Conservation (phyloP, 208 protist genomes). For the Crithidia brevicula region DNA sequence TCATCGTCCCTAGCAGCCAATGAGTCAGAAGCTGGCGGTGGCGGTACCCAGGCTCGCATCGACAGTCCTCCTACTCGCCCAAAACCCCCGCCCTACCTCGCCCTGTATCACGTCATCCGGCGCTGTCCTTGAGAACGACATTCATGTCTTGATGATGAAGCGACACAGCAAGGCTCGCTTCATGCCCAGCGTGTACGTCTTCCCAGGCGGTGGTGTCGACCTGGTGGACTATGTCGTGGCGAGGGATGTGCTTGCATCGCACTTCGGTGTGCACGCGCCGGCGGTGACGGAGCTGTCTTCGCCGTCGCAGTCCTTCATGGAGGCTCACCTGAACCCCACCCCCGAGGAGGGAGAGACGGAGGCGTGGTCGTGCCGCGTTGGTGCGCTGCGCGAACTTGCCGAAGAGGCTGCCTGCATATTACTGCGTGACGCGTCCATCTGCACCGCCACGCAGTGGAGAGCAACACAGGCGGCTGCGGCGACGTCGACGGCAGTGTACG, state of each 20-base stretch:
- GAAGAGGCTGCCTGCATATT: conserved; percentile 60
- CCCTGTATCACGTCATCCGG: too few species aligned
- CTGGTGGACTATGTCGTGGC: conserved; percentile 30
- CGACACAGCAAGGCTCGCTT: conserved; percentile 64
- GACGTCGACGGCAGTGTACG: conserved; percentile 10
- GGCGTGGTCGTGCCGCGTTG: conserved; percentile 35
- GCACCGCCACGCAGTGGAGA: conserved; percentile 13
- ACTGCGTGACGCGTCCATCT: conserved; percentile 20
- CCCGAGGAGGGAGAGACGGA: conserved; percentile 11
- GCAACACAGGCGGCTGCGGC: neutral
- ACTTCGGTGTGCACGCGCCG: conserved; percentile 1
- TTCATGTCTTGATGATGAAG: conserved; percentile 62
- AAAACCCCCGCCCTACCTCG: neutral
- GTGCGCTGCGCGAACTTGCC: conserved; percentile 52
- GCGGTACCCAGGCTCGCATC: conserved; percentile 44
- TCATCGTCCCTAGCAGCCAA: neutral
- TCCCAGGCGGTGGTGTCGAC: conserved; percentile 61
- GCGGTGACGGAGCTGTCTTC: neutral
- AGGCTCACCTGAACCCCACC: conserved; percentile 1
- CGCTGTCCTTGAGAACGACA: too few species aligned
- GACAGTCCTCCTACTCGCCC: conserved; percentile 47
- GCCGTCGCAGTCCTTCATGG: conserved; percentile 15
- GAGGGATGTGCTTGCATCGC: neutral
- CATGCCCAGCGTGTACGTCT: conserved; percentile 60
- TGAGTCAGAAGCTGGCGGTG: conserved; percentile 16